A percentile compares a stretch with the other conserved stretches of the same genome.
phyloP scores from a whole-genome alignment of 768 basidiomycete genomes.

The Suillus americanus region DNA sequence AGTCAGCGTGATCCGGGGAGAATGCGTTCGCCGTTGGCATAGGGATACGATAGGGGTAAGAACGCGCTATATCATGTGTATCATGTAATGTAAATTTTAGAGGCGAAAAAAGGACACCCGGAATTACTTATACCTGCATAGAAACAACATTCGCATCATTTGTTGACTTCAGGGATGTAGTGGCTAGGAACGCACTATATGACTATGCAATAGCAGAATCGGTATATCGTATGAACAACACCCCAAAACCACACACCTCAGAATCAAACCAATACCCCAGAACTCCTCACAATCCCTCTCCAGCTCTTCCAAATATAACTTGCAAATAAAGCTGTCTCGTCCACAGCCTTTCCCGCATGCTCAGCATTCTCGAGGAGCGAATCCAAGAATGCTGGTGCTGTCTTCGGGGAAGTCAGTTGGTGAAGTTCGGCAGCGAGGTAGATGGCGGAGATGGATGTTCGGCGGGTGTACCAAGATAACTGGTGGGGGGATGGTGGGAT shows the following conservation, averaged over 20 bases:
- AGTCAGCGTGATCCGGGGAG: no score
- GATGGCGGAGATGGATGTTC: slow-evolving; percentile 62
- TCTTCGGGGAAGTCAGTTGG: slow-evolving; percentile 74
- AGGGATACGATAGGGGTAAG: no score
- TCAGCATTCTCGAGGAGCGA: slow-evolving; percentile 54
- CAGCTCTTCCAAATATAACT: slow-evolving; percentile 52
- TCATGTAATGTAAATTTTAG: no score
- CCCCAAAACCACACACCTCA: neutral
- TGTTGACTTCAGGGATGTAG: neutral
- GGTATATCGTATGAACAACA: neutral
- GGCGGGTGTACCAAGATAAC: slow-evolving; percentile 72
- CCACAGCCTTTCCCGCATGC: slow-evolving; percentile 43
- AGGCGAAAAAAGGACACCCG: no score
- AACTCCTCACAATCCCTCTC: slow-evolving; percentile 69
- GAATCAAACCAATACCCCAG: slow-evolving; percentile 40
- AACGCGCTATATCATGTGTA: no score
- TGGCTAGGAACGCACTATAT: neutral
- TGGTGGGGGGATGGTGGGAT: slow-evolving; percentile 21
- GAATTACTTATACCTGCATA: neutral
- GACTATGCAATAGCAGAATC: neutral
- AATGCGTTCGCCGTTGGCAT: no score
- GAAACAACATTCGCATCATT: neutral
- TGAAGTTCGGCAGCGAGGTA: slow-evolving; percentile 83
- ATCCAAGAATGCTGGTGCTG: slow-evolving; percentile 66
- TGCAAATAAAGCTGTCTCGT: slow-evolving; percentile 55